Conservation (phyloP, 352 stramenopile genomes). For the Phytophthora meadii region DNA sequence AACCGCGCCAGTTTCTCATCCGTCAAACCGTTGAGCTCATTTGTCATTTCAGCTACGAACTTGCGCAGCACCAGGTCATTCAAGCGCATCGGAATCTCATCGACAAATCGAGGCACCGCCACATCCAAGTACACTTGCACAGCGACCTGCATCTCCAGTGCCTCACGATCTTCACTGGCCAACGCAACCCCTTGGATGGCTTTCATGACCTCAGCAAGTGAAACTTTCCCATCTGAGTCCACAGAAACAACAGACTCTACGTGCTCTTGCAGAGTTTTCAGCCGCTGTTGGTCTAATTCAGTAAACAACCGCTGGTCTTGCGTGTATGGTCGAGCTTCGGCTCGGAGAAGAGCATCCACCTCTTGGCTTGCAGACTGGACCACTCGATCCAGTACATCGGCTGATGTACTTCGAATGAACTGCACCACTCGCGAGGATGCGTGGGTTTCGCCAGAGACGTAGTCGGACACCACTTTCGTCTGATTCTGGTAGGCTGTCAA, state of each 20-base stretch:
- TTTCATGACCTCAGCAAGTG: conserved; percentile 25
- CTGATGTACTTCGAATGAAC: conserved; percentile 23
- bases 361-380: conserved; percentile 19
- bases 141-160: conserved; percentile 41
- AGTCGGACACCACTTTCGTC: conserved; percentile 39
- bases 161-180: conserved; percentile 36
- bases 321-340: conserved; percentile 47
- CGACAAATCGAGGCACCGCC: conserved; percentile 39
- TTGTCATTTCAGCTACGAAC: conserved; percentile 40
- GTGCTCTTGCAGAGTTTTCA: conserved; percentile 23
- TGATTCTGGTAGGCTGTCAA: conserved; percentile 31
- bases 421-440: conserved; percentile 28
- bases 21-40: conserved; percentile 37
- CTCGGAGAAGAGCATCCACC: conserved; percentile 25
- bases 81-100: conserved; percentile 45
- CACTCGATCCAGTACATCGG: conserved; percentile 20
- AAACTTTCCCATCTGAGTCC: conserved; percentile 5
- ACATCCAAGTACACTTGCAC: conserved; percentile 47
- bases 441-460: conserved; percentile 20
- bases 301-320: conserved; percentile 47
- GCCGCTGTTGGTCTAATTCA: conserved; percentile 25
- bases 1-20: conserved; percentile 44
- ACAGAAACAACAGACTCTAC: conserved; percentile 13
- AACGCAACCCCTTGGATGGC: conserved; percentile 13
- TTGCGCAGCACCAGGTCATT: conserved; percentile 38